Base-by-base conservation (phyloP, 2,329 filamentous ascomycete species). In the Aphanoascus verrucosus region DNA sequence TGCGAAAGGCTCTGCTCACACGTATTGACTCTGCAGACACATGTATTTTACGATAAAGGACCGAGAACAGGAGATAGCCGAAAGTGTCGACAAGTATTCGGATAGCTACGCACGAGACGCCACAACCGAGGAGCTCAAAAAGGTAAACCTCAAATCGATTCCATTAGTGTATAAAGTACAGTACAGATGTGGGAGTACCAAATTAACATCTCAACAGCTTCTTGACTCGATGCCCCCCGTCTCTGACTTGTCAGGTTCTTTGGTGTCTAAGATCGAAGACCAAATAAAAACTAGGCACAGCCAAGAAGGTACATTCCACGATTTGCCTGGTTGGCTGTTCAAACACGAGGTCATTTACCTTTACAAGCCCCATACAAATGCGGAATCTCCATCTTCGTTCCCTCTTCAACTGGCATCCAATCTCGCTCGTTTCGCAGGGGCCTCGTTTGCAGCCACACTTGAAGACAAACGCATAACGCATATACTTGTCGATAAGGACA, bases 41-140 rank as follows among this genome's bases (percentile, higher is more conserved):
- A 74, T 97, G 61, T 84, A 93, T 57, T 81, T 84, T 62, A 81
- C 81, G 0, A 79, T 77, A 0, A 77, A 82, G 3, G 75, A 73
- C 1, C 74, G 82, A 52, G 68, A 71, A 40, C 72, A 72, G 5
- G 72, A 74, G 6, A 79, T 84, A 8, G 74, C 78, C 37, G 70
- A 72, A 2, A 86, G 85, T 58, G 76, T 85, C 1, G 93, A 98
- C 65, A 72, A 76, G 51, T 93, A 81, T 61, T 86, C 85, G 0
- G 93, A 98, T 65, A 90, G 88, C 63, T 97, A 87, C 67, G 78
- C 82, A 0, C 76, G 90, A 3, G 82, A 94, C 61, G 72, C 85
- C 7, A 76, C 74, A 0, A 61, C 78, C 0, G 76, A 81, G 1
- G 86, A 91, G 61, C 74, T 95, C 46, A 73, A 67, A 52, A 67